These are phyloP conservation scores for Rhodofomes roseus DNA, from an alignment of 1,284 basidiomycete genomes.

Conservation along the genomic window DNA sequence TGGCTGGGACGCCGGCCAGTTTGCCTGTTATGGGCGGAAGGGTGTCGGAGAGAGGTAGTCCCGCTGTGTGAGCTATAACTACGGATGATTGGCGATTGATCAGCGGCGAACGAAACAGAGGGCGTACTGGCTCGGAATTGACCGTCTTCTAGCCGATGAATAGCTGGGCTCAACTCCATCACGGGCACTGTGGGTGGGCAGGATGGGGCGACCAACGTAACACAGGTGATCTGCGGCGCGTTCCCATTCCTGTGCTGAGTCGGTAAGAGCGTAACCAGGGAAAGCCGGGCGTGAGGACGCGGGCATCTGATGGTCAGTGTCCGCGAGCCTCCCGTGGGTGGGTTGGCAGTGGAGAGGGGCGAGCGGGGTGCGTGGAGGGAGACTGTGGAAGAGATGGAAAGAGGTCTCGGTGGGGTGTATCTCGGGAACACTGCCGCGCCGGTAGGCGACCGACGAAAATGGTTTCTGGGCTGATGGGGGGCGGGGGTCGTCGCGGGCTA, in stretches of 20 bases:
- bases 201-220: constrained; percentile 24
- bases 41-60: constrained; percentile 18
- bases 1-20: constrained; percentile 23
- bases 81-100: constrained; percentile 6
- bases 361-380: constrained; percentile 22
- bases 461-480: constrained; percentile 11
- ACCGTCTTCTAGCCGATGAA: constrained; percentile 22
- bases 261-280: constrained; percentile 21
- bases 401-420: constrained; percentile 13
- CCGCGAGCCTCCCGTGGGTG: constrained; percentile 13
- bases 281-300: constrained; percentile 20
- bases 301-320: constrained; percentile 28
- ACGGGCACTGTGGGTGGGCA: constrained; percentile 15
- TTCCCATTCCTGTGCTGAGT: constrained; percentile 21
- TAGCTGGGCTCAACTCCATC: constrained; percentile 19
- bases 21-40: constrained; percentile 16
- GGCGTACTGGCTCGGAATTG: constrained; percentile 29
- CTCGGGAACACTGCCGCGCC: constrained; percentile 18
- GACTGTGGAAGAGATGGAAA: constrained; percentile 2
- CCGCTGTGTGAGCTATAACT: constrained; percentile 14
- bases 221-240: constrained; percentile 20
- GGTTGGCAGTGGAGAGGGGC: constrained; percentile 27
- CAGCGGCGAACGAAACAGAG: neutral
- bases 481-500: constrained; percentile 12
- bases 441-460: constrained; percentile 17